These are phyloP conservation scores for Backusella macrospora DNA, from an alignment of 192 early-diverging fungal species.

Conservation along the genomic window DNA sequence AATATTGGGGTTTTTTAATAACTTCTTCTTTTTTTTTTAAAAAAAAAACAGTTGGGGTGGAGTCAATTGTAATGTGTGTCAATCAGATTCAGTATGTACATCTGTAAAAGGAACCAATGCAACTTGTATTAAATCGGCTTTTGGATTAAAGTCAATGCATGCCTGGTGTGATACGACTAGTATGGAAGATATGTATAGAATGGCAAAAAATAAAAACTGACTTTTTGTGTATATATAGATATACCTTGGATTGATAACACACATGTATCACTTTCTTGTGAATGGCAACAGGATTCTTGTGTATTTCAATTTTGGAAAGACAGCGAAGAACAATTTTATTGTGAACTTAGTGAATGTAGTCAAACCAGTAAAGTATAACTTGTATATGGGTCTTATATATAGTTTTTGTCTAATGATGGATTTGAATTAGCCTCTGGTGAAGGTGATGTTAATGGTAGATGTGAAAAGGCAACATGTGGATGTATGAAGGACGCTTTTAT, in stretches of 20 bases:
- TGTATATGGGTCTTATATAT: neutral
- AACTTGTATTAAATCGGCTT: conserved; percentile 40
- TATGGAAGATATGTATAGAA: too few relatives aligned
- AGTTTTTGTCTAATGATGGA: neutral
- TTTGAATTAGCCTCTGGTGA: conserved; percentile 25
- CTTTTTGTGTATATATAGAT: too few relatives aligned
- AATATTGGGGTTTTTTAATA: neutral
- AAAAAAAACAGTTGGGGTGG: conserved; percentile 67
- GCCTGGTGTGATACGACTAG: conserved; percentile 45
- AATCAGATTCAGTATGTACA: conserved; percentile 32
- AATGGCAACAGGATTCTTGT: conserved; percentile 50
- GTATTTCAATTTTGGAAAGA: conserved; percentile 73
- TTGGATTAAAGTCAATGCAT: conserved; percentile 40
- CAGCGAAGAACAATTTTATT: conserved; percentile 84
- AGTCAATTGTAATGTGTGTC: conserved; percentile 85
- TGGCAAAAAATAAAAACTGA: too few relatives aligned
- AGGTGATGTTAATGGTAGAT: conserved; percentile 43
- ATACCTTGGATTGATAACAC: conserved; percentile 57
- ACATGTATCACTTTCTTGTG: conserved; percentile 58
- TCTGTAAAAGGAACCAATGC: conserved; percentile 30
- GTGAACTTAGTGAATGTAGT: conserved; percentile 72
- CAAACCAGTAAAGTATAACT: conserved; percentile 33
- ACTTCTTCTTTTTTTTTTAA: neutral
- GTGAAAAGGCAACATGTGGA: conserved; percentile 71
- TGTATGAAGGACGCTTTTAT: conserved; percentile 80